Evolutionary conservation across 2,329 filamentous ascomycete genomes (phyloP).

Genomic region (Fusarium nematophilum): DNA sequence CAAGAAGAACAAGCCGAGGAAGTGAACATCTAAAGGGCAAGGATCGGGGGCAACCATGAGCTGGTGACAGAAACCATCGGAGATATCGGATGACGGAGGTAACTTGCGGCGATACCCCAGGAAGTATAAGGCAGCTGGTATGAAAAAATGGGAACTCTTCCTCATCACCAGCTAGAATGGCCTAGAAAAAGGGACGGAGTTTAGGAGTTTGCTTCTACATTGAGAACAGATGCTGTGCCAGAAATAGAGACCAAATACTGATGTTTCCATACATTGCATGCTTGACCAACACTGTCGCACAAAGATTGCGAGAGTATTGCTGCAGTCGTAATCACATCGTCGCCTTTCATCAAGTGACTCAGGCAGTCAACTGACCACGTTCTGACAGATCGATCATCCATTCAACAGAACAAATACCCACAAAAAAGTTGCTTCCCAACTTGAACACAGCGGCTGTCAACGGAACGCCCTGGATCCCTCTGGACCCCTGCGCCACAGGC

Average conservation of each 20-base stretch:
- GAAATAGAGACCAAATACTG: too few species aligned
- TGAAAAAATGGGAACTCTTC: not conserved
- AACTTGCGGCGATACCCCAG: constrained; percentile 26
- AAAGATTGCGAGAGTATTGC: too few species aligned
- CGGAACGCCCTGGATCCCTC: constrained; percentile 34
- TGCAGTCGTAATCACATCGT: too few species aligned
- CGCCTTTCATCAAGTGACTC: not conserved
- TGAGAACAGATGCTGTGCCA: too few species aligned
- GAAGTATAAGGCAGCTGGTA: not conserved
- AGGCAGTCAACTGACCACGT: constrained; percentile 1
- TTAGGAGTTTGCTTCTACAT: constrained; percentile 11
- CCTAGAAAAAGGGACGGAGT: constrained; percentile 29
- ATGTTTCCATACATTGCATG: too few species aligned
- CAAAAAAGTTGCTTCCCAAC: constrained; percentile 23
- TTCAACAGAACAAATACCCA: too few species aligned
- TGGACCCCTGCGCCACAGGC: constrained; percentile 13
- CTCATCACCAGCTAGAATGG: constrained; percentile 10
- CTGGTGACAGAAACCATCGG: not conserved
- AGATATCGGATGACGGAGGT: not conserved
- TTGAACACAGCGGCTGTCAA: constrained; percentile 34
- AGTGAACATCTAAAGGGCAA: constrained; percentile 11
- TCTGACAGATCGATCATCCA: too few species aligned
- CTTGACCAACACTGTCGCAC: too few species aligned
- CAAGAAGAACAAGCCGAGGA: constrained; percentile 48
- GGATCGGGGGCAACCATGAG: not conserved